Evolutionary conservation across 164 flowering plant genomes (phyloP), one percentile per base, ranked within the genome.

Genomic region (Vitis rotundifolia): DNA sequence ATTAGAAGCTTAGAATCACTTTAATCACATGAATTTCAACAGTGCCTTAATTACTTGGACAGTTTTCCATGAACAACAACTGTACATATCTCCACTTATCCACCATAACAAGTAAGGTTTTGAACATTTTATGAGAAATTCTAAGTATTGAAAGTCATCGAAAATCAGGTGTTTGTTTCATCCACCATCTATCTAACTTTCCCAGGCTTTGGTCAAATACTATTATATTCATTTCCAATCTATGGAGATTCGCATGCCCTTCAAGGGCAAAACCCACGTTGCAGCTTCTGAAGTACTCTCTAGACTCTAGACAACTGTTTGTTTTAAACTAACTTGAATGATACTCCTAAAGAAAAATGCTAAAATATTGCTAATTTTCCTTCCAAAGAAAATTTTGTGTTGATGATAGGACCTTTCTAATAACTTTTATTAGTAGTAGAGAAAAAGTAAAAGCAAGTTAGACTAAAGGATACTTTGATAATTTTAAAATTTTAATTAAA

Each of bases 131-230:
- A 49, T 50, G 63, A 16, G 58, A 49, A 68, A 16, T 44, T 22
- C 22, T 37, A 68, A 37, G 44, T 3, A 51, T 65, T 69, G 69
- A 70, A 73, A 73, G 64, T 28, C 71, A 62, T 76, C 63, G 73
- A 74, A 73, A 73, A 53, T 72, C 77, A 64, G 77, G 70, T 72
- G 67, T 59, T 58, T 18, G 15, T 60, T 64, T 73, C 80, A 77
- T 77, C 80, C 65, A 77, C 72, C 68, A 59, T 68, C 64, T 22
- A 77, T 69, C 80, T 77, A 77, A 77, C 75, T 51, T 49, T 16
- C 16, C 31, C 13, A 49, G 50, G 22, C n/a, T 11, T 47, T 49
- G 61, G 80, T 80, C 80, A 77, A 68, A 77, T 64, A 63, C 44
- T 64, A 54, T 65, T 69, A 28, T 72, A 72, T 76, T 67, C 56